These are phyloP conservation scores for Punica granatum DNA, from an alignment of 345 rosid genomes.

Conservation along the genomic window DNA sequence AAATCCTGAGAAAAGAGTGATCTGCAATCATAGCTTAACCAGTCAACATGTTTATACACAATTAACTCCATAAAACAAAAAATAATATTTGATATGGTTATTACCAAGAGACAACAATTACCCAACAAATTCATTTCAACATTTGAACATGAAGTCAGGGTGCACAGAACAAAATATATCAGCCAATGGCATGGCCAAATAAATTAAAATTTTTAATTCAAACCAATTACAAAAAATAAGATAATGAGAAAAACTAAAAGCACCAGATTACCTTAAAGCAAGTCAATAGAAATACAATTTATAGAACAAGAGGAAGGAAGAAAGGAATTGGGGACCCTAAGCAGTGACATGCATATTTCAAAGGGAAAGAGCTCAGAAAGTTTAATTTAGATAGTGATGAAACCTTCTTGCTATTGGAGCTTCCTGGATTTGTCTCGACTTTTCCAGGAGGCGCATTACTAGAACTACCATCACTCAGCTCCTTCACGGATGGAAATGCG, in stretches of 20 bases:
- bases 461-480: slow-evolving; percentile 35
- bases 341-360: background rate
- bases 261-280: background rate
- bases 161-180: background rate
- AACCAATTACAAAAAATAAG: background rate
- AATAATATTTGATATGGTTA: background rate
- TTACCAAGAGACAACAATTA: background rate
- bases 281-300: background rate
- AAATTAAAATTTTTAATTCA: background rate
- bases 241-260: background rate
- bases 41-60: slow-evolving; percentile 1
- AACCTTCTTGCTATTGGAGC: slow-evolving; percentile 63
- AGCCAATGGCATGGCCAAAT: background rate
- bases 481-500: slow-evolving; percentile 70
- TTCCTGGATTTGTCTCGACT: slow-evolving; percentile 28
- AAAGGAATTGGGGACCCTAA: background rate
- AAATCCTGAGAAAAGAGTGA: slow-evolving; percentile 96
- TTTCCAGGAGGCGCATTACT: slow-evolving; percentile 25
- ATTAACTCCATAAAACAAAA: background rate
- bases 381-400: no score
- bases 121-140: background rate
- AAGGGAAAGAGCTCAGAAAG: background rate
- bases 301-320: background rate
- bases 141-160: background rate
- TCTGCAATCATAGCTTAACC: slow-evolving; percentile 35